Evolutionary conservation across 2,329 filamentous ascomycete genomes (phyloP).

Genomic region (Aulographum hederae): DNA sequence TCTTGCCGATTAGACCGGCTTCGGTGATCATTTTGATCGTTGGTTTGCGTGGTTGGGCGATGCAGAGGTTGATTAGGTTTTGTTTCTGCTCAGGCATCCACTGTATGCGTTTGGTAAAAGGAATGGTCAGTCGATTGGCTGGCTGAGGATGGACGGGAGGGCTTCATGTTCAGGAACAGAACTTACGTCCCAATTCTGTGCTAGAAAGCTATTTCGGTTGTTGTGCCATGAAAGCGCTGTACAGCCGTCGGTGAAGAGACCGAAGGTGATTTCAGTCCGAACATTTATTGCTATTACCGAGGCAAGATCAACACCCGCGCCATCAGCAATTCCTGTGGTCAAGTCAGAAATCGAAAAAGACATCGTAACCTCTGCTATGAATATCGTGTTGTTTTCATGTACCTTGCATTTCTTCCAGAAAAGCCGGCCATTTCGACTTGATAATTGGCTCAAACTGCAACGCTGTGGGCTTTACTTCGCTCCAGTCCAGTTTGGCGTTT

Average conservation of each 20-base stretch:
- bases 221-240: constrained; percentile 32
- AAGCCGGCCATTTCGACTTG: constrained; percentile 21
- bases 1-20: constrained; percentile 45
- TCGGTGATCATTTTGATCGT: constrained; percentile 39
- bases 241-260: constrained; percentile 39
- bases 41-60: constrained; percentile 25
- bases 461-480: constrained; percentile 25
- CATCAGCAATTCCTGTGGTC: constrained; percentile 33
- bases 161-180: no score
- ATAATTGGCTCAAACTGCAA: constrained; percentile 28
- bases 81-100: constrained; percentile 33
- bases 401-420: constrained; percentile 24
- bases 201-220: constrained; percentile 21
- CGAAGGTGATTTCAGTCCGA: constrained; percentile 38
- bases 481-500: constrained; percentile 29
- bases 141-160: not conserved
- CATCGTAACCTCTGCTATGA: no score
- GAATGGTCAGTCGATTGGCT: constrained; percentile 9
- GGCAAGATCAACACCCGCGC: constrained; percentile 24
- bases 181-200: constrained; percentile 39
- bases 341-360: constrained; percentile 6
- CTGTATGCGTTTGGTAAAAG: no score
- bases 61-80: constrained; percentile 31
- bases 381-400: constrained; percentile 1
- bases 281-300: constrained; percentile 41